phyloP scores from a whole-genome alignment of 1,284 basidiomycete genomes.

The Vanrija pseudolonga region DNA sequence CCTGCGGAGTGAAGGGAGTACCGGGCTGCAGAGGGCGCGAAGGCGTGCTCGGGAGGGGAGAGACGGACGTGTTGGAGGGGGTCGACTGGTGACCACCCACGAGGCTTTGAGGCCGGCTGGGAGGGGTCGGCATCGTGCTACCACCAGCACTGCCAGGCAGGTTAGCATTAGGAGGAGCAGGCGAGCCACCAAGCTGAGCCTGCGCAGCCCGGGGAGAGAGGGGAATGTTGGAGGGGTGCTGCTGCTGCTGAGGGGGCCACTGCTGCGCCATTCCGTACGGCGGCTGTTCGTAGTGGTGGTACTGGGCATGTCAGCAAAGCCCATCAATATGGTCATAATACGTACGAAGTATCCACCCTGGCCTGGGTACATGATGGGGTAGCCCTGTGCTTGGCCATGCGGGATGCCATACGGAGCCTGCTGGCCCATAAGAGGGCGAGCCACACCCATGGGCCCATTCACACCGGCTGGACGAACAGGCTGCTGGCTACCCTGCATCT shows the following conservation, averaged over 20 bases:
- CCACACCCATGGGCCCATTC: constrained; percentile 8
- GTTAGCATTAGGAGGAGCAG: constrained; percentile 25
- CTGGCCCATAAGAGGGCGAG: constrained; percentile 17
- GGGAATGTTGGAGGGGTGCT: constrained; percentile 26
- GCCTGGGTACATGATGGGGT: constrained; percentile 37
- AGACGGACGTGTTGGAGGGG: constrained; percentile 20
- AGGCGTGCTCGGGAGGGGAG: constrained; percentile 34
- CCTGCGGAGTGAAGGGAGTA: constrained; percentile 24
- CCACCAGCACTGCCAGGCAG: constrained; percentile 28
- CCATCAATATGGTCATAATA: constrained; percentile 3
- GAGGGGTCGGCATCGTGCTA: constrained; percentile 39
- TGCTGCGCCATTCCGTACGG: constrained; percentile 24
- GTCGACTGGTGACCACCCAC: constrained; percentile 26
- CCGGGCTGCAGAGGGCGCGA: constrained; percentile 24
- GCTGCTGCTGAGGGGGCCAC: constrained; percentile 29
- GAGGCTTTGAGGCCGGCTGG: constrained; percentile 34
- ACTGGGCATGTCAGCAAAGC: constrained; percentile 1
- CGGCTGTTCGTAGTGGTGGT: constrained; percentile 20
- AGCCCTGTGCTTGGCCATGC: constrained; percentile 29
- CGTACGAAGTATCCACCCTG: constrained; percentile 35
- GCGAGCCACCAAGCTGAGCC: constrained; percentile 26
- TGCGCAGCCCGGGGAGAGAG: constrained; percentile 37
- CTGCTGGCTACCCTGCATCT: constrained; percentile 18
- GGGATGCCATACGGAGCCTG: constrained; percentile 26
- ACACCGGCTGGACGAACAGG: constrained; percentile 9